Evolutionary conservation across 441 rosid genomes (phyloP), one percentile per base, ranked within the genome.

Genomic region (Populus hybrid): DNA sequence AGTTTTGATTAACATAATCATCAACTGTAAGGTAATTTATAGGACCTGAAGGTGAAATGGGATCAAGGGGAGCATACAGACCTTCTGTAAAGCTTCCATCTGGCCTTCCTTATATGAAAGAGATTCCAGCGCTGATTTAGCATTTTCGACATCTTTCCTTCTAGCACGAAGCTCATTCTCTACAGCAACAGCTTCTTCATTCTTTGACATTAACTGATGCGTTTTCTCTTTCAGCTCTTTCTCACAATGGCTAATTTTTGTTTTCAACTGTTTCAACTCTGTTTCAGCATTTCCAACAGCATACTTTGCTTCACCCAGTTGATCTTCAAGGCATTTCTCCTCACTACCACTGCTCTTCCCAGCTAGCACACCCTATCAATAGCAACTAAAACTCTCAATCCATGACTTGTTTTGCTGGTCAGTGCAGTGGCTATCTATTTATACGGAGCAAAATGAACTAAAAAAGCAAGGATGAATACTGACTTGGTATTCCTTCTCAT

Each of bases 271-370:
- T 79, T 87, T 90, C 87, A 94, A 70, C 83, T 92, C 99, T 79
- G 98, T 92, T 83, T 89, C 98, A 65, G 91, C 92, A 79, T 87
- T 86, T 71, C 99, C 99, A 84, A 91, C 99, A 77, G 92, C 90
- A 81, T 90, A 85, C 82, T 91, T 96, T 64, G 98, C 98, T 86
- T 96, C 99, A 79, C 84, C 89, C 67, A 96, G 87, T 86, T 94
- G 99, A 88, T 96, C 98, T 84, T 96, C 96, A 77, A 96, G 91
- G 85, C 98, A 96, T 83, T 96, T 96, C 79, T 94, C 99, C 82
- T 94, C 99, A 82, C 88, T 88, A 46, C 97, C 98, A 79, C 88
- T 91, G 84, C 97, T 96, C 81, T 96, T 96, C 57, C 99, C 99
- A 87, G 97, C 98, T 78, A 92, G 86, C 76, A 96, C 91, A 24